phyloP scores from a whole-genome alignment of 2,329 filamentous ascomycete genomes.

The Cladosporium colombiae region DNA sequence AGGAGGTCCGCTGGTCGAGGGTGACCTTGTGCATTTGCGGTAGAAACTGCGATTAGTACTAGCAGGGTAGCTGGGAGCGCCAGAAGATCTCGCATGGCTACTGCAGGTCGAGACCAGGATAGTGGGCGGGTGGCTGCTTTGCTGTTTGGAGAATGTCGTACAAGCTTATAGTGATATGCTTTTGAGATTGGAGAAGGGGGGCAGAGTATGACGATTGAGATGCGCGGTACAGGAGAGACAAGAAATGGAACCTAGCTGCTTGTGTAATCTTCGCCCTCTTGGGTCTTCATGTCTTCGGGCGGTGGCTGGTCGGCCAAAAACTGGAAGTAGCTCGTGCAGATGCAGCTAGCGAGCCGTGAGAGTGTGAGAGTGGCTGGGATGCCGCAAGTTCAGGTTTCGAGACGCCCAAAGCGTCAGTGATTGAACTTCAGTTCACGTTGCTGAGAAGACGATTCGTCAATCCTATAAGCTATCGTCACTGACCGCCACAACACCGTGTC shows the following conservation, averaged over 20 bases:
- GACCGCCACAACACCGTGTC: background rate
- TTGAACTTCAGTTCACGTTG: background rate
- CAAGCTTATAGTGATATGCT: background rate
- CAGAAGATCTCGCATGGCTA: conserved; percentile 30
- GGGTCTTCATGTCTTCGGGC: background rate
- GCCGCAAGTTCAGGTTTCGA: background rate
- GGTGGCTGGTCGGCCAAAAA: conserved; percentile 9
- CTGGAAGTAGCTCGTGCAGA: conserved; percentile 8
- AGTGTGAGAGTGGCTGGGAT: conserved; percentile 13
- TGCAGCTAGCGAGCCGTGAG: conserved; percentile 17
- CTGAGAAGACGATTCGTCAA: background rate
- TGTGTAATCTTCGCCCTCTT: conserved; percentile 1
- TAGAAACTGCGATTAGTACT: conserved; percentile 24
- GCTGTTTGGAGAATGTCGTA: conserved; percentile 7
- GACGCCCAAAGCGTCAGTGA: background rate
- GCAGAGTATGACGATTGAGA: background rate
- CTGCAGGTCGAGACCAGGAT: conserved; percentile 18
- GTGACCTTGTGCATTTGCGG: conserved; percentile 40
- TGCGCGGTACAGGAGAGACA: conserved; percentile 1
- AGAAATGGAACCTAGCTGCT: conserved; percentile 15
- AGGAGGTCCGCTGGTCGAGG: conserved; percentile 49
- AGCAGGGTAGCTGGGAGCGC: conserved; percentile 32
- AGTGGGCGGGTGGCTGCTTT: conserved; percentile 8
- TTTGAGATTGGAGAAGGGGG: background rate
- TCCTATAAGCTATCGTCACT: background rate